Evolutionary conservation across 306 rosid genomes (phyloP).

Genomic region (Calophaca sinica): DNA sequence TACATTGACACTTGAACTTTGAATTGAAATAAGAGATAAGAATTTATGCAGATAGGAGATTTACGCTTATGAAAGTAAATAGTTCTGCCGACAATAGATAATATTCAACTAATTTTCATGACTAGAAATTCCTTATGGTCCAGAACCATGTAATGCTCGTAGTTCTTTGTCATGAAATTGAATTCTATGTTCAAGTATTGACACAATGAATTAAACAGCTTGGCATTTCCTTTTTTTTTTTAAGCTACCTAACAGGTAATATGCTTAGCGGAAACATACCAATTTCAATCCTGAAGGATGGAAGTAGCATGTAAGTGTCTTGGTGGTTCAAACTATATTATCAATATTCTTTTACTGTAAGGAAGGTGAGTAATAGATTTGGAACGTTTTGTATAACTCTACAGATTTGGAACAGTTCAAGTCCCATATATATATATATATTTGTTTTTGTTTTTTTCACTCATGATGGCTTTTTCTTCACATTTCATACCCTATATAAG

Average conservation of each 20-base stretch:
- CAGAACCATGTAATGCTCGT: not conserved
- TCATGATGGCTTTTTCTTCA: too few species aligned
- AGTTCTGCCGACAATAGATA: conserved; percentile 6
- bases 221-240: conserved; percentile 46
- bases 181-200: conserved; percentile 31
- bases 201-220: conserved; percentile 18
- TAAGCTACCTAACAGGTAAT: conserved; percentile 76
- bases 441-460: too few species aligned
- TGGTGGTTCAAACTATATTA: too few species aligned
- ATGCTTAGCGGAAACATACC: conserved; percentile 69
- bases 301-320: conserved; percentile 75
- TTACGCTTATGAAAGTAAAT: too few species aligned
- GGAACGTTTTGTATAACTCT: too few species aligned
- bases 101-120: not conserved
- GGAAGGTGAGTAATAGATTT: too few species aligned
- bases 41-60: too few species aligned
- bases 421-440: too few species aligned
- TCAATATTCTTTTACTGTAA: not conserved
- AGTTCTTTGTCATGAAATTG: conserved; percentile 4
- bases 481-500: too few species aligned
- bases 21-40: conserved; percentile 7
- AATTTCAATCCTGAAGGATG: conserved; percentile 62
- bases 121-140: conserved; percentile 20
- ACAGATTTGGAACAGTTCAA: too few species aligned
- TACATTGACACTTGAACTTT: conserved; percentile 18